phyloP scores from a whole-genome alignment of 495 filamentous ascomycete species.

The Aspergillus ellipticus region DNA sequence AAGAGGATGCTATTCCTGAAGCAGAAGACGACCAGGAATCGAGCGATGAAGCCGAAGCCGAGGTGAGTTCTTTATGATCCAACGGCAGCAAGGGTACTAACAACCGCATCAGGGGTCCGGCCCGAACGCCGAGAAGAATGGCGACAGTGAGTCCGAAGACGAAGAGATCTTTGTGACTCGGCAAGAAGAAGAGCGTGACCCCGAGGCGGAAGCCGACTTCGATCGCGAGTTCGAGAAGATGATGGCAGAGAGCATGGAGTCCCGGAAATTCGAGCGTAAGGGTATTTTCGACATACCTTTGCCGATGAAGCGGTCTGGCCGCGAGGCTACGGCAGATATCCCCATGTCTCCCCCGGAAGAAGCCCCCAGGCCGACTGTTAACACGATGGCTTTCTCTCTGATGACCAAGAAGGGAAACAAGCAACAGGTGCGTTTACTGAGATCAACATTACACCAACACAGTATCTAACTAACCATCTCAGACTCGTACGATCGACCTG shows the following conservation, averaged over 20 bases:
- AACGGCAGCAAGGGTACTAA: conserved; percentile 2
- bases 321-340: conserved; percentile 50
- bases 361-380: conserved; percentile 38
- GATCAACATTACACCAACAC: neutral
- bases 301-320: conserved; percentile 73
- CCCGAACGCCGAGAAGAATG: conserved; percentile 40
- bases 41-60: conserved; percentile 54
- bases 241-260: conserved; percentile 96
- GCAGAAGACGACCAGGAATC: conserved; percentile 56
- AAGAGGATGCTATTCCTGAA: conserved; percentile 53
- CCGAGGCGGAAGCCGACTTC: conserved; percentile 93
- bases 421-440: conserved; percentile 69
- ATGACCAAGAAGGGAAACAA: conserved; percentile 95
- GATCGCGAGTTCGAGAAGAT: conserved; percentile 97
- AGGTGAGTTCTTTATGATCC: conserved; percentile 18
- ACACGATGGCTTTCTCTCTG: conserved; percentile 90
- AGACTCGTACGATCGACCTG: conserved; percentile 92
- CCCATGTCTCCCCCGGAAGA: conserved; percentile 23
- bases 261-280: conserved; percentile 91
- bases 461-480: conserved; percentile 8
- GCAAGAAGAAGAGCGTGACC: conserved; percentile 85
- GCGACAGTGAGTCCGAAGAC: conserved; percentile 60
- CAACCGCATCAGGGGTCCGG: conserved; percentile 45
- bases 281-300: conserved; percentile 89
- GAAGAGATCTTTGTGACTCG: conserved; percentile 88